A percentile compares a stretch with the other conserved stretches of the same genome.
These are phyloP conservation scores for Yueomyces sinensis DNA, from an alignment of 805 yeast species.

Conservation along the genomic window DNA sequence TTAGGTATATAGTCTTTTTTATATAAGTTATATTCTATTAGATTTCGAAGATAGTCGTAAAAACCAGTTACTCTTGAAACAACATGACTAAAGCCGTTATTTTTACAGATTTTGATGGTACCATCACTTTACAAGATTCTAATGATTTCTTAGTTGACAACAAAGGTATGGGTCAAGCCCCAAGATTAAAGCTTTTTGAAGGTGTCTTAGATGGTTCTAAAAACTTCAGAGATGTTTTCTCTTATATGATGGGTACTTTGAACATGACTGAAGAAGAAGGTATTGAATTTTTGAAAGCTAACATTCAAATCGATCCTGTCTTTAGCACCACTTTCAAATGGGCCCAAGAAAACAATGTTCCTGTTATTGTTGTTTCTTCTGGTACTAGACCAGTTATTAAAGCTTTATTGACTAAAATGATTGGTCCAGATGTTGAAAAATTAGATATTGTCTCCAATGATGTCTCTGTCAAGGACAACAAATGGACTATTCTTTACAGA, in stretches of 20 bases:
- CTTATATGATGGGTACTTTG: constrained; percentile 71
- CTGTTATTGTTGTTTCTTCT: constrained; percentile 75
- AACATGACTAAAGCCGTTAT: constrained; percentile 52
- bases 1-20: too few species aligned
- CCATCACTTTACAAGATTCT: constrained; percentile 89
- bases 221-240: constrained; percentile 72
- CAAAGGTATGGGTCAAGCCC: constrained; percentile 68
- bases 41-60: too few species aligned
- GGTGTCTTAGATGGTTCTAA: constrained; percentile 56
- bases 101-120: constrained; percentile 97
- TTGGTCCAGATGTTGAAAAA: constrained; percentile 59
- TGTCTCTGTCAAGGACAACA: constrained; percentile 39
- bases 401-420: constrained; percentile 57
- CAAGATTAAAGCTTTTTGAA: constrained; percentile 55
- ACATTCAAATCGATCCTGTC: constrained; percentile 80
- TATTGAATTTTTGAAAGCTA: constrained; percentile 48
- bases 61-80: neutral
- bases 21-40: too few species aligned
- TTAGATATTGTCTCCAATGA: constrained; percentile 77
- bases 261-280: constrained; percentile 70
- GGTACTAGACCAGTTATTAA: constrained; percentile 91
- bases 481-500: constrained; percentile 77
- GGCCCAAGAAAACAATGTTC: constrained; percentile 59
- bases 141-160: constrained; percentile 85
- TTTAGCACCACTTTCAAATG: constrained; percentile 71